Conservation (phyloP, 2,329 filamentous ascomycete genomes). For the Pseudopithomyces chartarum region DNA sequence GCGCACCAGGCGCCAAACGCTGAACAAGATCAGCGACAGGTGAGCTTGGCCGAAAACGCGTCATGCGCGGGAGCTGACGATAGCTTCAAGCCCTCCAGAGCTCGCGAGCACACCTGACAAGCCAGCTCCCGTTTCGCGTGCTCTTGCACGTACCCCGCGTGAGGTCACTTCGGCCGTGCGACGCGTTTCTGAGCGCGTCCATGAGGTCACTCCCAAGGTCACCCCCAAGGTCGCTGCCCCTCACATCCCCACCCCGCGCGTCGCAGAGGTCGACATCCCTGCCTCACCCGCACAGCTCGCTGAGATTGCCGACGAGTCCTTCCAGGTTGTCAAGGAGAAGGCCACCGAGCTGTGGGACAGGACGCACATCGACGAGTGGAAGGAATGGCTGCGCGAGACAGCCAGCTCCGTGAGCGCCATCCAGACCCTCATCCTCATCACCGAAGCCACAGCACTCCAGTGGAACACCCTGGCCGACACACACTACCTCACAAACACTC, state of each 20-base stretch:
- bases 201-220: conserved; percentile 17
- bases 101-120: conserved; percentile 50
- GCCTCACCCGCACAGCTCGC: conserved; percentile 69
- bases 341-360: conserved; percentile 67
- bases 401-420: conserved; percentile 69
- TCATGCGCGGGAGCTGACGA: conserved; percentile 31
- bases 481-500: conserved; percentile 74
- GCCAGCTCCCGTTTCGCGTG: conserved; percentile 50
- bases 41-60: conserved; percentile 34
- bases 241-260: conserved; percentile 49
- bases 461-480: conserved; percentile 69
- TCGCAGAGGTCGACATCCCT: conserved; percentile 66
- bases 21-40: conserved; percentile 40
- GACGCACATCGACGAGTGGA: conserved; percentile 69
- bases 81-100: conserved; percentile 38
- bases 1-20: conserved; percentile 41
- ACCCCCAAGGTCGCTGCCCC: conserved; percentile 31
- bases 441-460: conserved; percentile 73
- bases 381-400: conserved; percentile 68
- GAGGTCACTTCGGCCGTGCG: conserved; percentile 44
- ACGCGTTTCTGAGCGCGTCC: conserved; percentile 59
- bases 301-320: conserved; percentile 70
- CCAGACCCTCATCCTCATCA: conserved; percentile 51
- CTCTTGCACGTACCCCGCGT: conserved; percentile 47
- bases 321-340: conserved; percentile 70